Base-by-base conservation (phyloP, 1,284 basidiomycete genomes). In the Ceratobasidium sp. region DNA sequence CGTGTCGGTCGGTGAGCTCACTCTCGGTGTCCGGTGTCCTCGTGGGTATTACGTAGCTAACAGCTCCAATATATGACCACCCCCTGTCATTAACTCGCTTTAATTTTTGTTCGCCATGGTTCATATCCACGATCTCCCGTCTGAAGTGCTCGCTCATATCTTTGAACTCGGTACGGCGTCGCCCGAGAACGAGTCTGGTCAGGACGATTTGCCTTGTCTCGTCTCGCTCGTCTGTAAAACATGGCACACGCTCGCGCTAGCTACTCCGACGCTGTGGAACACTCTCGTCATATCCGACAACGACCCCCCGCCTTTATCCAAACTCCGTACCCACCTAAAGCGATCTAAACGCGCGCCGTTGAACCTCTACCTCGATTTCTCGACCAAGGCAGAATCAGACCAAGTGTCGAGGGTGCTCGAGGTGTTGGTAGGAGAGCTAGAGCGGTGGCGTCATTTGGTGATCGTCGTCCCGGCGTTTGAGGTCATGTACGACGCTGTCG, bases 301-400 rank as follows among this genome's bases (percentile, higher is more conserved):
- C 9, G 71, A 75, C 23, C 50, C 15, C 9, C 61, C 61, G 13
- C 61, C 59, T 26, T 56, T 75, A 20, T 52, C 59, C 13, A 75
- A 75, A 65, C 46, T 61, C 17, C 59, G 61, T 3, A 54, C 61
- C 6, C 61, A 75, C 33, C 46, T 75, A 28, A 33, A 48, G 12
- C 71, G 71, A 9, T 75, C 71, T 33, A 75, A 75, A 50, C 33
- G 59, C 20, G 56, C 71, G 3, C 71, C 71, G 13, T 48, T 75
- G 15, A 75, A 75, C 23, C 23, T 75, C 26, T 75, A 75, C 48
- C 71, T 75, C 61, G 71, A 75, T 33, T 75, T 75, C 40, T 75
- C 71, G 38, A 50, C 71, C 12, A 59, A 61, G 1, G 71, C 71
- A 5, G 59, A 75, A 10, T 48, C 71, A 2, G 71, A 75, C 15